phyloP scores from a whole-genome alignment of 2,329 filamentous ascomycete genomes.

The Colletotrichum sojae region DNA sequence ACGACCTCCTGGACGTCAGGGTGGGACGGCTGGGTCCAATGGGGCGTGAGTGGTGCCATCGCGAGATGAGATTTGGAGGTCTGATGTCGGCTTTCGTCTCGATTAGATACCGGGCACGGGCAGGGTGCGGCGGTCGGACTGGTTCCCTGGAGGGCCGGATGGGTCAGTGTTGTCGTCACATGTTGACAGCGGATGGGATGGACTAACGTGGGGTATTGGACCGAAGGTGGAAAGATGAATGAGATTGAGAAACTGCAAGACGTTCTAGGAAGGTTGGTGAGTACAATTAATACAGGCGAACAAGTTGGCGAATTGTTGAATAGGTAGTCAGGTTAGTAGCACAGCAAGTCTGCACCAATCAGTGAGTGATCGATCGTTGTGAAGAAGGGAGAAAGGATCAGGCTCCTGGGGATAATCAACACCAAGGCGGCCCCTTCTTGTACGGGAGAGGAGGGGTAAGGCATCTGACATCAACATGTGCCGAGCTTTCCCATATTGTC shows the following conservation, averaged over 20 bases:
- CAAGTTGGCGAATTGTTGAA: not conserved
- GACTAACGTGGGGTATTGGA: slow-evolving; percentile 24
- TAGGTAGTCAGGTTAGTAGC: not conserved
- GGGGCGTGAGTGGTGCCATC: slow-evolving; percentile 71
- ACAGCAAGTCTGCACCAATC: not conserved
- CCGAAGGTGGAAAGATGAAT: slow-evolving; percentile 1
- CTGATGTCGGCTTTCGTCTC: slow-evolving; percentile 12
- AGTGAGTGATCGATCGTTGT: slow-evolving; percentile 2
- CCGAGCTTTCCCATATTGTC: slow-evolving; percentile 34
- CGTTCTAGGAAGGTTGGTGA: not conserved
- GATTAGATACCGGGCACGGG: slow-evolving; percentile 11
- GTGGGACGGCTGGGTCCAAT: slow-evolving; percentile 74
- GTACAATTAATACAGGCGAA: slow-evolving; percentile 17
- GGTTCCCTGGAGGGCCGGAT: not conserved
- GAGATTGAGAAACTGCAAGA: not conserved
- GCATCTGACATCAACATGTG: slow-evolving; percentile 37
- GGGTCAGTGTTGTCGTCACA: slow-evolving; percentile 32
- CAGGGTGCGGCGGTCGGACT: slow-evolving; percentile 25
- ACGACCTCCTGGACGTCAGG: slow-evolving; percentile 70
- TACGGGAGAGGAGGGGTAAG: slow-evolving; percentile 33
- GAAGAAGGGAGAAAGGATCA: not conserved
- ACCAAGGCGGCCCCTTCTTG: slow-evolving; percentile 27
- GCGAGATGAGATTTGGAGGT: slow-evolving; percentile 40
- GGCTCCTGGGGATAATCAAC: slow-evolving; percentile 8
- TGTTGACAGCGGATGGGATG: slow-evolving; percentile 17